phyloP scores from a whole-genome alignment of 2,329 filamentous ascomycete species.

The Paramyrothecium roridum region DNA sequence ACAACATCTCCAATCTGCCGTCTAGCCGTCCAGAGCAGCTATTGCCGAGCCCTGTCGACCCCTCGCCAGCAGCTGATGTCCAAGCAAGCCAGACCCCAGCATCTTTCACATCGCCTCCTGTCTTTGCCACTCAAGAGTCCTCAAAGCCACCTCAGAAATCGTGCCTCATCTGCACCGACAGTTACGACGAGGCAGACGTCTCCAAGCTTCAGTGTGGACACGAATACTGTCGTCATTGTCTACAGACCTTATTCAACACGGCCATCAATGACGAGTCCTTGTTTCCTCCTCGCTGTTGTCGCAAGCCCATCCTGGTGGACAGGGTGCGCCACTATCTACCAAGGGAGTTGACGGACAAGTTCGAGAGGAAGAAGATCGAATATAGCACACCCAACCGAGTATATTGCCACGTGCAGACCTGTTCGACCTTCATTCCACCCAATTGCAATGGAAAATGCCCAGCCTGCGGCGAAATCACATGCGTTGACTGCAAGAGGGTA shows the following conservation, averaged over 20 bases:
- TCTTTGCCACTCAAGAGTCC: no score
- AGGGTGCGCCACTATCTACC: constrained; percentile 31
- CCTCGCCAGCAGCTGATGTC: no score
- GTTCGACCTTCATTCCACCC: constrained; percentile 15
- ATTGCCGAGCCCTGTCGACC: no score
- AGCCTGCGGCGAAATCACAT: constrained; percentile 33
- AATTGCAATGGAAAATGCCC: not conserved
- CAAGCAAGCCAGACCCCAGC: no score
- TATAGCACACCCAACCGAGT: constrained; percentile 41
- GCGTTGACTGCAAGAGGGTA: constrained; percentile 44
- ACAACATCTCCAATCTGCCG: no score
- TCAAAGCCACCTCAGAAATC: no score
- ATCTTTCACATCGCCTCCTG: no score
- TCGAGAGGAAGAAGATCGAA: constrained; percentile 44
- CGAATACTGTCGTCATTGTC: constrained; percentile 48
- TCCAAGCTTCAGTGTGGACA: constrained; percentile 23
- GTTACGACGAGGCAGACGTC: not conserved
- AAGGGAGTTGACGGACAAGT: constrained; percentile 26
- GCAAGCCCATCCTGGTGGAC: constrained; percentile 33
- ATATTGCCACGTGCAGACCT: constrained; percentile 45
- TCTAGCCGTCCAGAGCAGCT: no score
- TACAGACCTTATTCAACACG: constrained; percentile 38
- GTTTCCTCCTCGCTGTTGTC: constrained; percentile 55
- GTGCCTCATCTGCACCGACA: not conserved
- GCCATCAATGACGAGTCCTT: constrained; percentile 45